Conservation (phyloP, 2,329 filamentous ascomycete species). For the Trichoderma simmonsii region DNA sequence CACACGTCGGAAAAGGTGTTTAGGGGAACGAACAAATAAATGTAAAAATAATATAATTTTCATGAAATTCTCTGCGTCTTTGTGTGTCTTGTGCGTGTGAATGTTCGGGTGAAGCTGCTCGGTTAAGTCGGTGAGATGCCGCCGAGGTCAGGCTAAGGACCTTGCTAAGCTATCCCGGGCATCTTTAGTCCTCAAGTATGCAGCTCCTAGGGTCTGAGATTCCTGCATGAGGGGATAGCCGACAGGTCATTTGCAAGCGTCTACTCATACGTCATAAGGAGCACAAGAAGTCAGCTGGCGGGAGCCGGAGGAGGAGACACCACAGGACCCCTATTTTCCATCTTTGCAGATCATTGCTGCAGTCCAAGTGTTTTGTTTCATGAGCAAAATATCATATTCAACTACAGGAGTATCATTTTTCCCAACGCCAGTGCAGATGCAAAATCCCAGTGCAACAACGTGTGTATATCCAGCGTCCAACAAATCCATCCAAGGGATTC, state of each 20-base stretch:
- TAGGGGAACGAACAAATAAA: background rate
- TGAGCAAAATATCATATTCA: background rate
- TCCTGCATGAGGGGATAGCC: background rate
- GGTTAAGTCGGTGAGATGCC: background rate
- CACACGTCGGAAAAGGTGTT: background rate
- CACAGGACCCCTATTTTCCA: background rate
- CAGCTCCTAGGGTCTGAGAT: background rate
- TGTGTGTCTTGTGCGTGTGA: background rate
- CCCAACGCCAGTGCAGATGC: background rate
- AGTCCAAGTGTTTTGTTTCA: background rate
- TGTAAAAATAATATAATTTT: background rate
- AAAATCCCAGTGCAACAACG: background rate
- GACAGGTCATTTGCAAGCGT: constrained; percentile 4
- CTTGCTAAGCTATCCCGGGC: background rate
- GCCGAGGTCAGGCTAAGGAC: background rate
- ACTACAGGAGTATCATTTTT: background rate
- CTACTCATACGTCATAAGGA: constrained; percentile 1
- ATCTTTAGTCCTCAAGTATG: background rate
- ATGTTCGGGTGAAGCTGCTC: background rate
- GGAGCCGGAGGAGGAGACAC: background rate
- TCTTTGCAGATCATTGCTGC: background rate
- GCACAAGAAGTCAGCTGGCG: background rate
- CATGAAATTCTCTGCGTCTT: background rate
- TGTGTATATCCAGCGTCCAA: background rate
- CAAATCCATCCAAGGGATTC: background rate